These are phyloP conservation scores for Penicillium janthinellum DNA, from an alignment of 2,329 filamentous ascomycete genomes.

Conservation along the genomic window DNA sequence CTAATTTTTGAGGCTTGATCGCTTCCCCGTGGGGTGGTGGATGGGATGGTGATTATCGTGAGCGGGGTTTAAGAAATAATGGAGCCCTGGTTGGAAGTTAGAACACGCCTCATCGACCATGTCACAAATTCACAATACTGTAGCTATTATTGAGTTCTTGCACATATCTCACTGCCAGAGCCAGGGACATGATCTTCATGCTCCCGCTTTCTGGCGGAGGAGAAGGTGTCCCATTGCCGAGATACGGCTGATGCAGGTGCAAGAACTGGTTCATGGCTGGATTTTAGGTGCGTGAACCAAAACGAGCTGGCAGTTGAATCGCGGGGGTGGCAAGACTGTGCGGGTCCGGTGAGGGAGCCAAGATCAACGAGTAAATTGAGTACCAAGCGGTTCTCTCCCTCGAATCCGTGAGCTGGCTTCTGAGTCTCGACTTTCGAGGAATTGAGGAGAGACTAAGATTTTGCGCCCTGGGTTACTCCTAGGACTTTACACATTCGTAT, in stretches of 20 bases:
- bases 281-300: neutral
- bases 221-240: neutral
- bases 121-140: neutral
- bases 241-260: neutral
- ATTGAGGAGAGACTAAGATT: neutral
- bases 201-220: neutral
- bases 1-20: neutral
- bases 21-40: neutral
- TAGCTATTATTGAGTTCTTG: too few relatives aligned
- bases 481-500: too few relatives aligned
- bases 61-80: neutral
- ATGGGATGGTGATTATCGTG: neutral
- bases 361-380: too few relatives aligned
- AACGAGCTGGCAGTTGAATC: neutral
- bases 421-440: neutral
- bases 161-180: neutral
- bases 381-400: too few relatives aligned
- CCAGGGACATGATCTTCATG: neutral
- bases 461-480: neutral
- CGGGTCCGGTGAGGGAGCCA: neutral
- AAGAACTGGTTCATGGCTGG: neutral
- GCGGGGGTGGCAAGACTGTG: neutral
- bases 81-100: neutral
- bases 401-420: neutral
- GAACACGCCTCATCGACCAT: neutral